These are phyloP conservation scores for Zymoseptoria ardabiliae DNA, from an alignment of 2,329 filamentous ascomycete species.

Conservation along the genomic window DNA sequence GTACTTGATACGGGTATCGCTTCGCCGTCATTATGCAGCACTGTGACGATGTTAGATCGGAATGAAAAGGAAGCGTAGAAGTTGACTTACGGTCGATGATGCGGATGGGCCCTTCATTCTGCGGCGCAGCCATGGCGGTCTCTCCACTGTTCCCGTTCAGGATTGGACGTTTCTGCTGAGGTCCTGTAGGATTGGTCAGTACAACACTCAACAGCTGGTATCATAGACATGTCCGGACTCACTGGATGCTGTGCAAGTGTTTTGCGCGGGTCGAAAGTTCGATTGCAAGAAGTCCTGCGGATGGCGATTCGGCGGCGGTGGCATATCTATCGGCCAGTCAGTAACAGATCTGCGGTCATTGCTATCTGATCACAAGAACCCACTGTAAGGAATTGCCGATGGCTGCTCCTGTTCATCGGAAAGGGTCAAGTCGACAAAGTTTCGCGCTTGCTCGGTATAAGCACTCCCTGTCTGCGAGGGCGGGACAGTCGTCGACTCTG, in stretches of 20 bases:
- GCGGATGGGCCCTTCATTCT: not conserved
- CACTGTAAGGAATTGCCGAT: not conserved
- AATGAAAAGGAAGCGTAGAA: not conserved
- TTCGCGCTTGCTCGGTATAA: not conserved
- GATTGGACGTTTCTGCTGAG: too few relatives aligned
- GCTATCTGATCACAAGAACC: not conserved
- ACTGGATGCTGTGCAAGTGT: too few relatives aligned
- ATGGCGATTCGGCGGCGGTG: not conserved
- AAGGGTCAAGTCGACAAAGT: not conserved
- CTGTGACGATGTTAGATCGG: not conserved
- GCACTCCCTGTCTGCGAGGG: not conserved
- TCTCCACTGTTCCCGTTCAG: not conserved
- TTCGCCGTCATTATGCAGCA: not conserved
- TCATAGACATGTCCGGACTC: too few relatives aligned
- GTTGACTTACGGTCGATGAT: not conserved
- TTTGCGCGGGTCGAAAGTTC: too few relatives aligned
- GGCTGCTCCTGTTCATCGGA: not conserved
- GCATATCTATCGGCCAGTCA: not conserved
- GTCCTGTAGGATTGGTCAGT: too few relatives aligned
- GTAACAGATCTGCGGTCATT: not conserved
- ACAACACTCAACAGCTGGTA: too few relatives aligned
- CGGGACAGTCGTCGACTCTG: not conserved
- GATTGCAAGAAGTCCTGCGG: not conserved
- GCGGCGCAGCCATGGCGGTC: not conserved
- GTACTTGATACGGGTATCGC: not conserved